Conservation (phyloP, 768 basidiomycete genomes). For the Mycena epipterygia region DNA sequence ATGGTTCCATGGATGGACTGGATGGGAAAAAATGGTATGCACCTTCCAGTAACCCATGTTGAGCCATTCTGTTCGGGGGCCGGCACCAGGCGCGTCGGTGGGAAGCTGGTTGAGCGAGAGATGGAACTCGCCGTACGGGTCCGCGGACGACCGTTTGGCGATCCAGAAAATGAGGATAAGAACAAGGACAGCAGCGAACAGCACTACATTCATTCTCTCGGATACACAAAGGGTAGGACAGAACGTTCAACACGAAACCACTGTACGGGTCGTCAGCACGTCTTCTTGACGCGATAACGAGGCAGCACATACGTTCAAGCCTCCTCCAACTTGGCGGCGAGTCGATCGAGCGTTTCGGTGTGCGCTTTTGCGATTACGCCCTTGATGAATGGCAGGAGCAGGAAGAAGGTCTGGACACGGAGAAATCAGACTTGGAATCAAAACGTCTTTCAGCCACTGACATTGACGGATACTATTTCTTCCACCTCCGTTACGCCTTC, state of each 20-base stretch:
- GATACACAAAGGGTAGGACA: not conserved
- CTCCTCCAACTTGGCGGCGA: constrained; percentile 42
- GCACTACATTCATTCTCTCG: constrained; percentile 17
- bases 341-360: constrained; percentile 40
- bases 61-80: constrained; percentile 70
- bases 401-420: constrained; percentile 45
- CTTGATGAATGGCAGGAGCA: constrained; percentile 52
- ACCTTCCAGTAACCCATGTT: constrained; percentile 83
- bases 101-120: constrained; percentile 60
- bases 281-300: not conserved
- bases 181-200: constrained; percentile 6
- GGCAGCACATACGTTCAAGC: not conserved
- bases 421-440: not conserved
- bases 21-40: not conserved
- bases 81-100: constrained; percentile 42
- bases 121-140: constrained; percentile 75
- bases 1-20: constrained; percentile 3
- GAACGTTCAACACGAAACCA: not conserved
- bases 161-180: constrained; percentile 23
- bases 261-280: not conserved
- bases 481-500: constrained; percentile 40
- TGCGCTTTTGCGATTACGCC: constrained; percentile 48
- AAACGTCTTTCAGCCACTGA: constrained; percentile 28
- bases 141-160: constrained; percentile 40
- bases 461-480: constrained; percentile 46